Evolutionary conservation across 2,329 filamentous ascomycete species (phyloP).

Genomic region (Penicillium sp.): DNA sequence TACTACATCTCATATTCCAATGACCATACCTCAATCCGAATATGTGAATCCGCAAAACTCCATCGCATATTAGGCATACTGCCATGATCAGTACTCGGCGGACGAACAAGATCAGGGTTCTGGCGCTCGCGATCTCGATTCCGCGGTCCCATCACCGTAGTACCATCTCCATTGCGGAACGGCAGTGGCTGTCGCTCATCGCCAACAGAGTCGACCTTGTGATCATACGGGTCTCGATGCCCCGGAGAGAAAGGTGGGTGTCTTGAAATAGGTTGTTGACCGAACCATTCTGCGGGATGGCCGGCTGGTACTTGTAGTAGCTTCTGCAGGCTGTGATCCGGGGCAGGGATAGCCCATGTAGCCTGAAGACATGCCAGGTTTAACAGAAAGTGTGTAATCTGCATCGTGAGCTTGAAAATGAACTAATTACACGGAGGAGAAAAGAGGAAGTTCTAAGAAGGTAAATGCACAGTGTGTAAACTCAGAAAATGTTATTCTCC

Average conservation of each 20-base stretch:
- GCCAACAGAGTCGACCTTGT: conserved; percentile 60
- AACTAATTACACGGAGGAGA: not conserved
- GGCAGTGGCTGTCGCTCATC: conserved; percentile 65
- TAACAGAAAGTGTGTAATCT: not conserved
- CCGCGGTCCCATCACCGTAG: conserved; percentile 67
- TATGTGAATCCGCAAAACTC: conserved; percentile 66
- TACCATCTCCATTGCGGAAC: conserved; percentile 63
- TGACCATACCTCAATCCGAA: conserved; percentile 59
- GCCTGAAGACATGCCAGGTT: conserved; percentile 2
- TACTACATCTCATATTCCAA: not conserved
- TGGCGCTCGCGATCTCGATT: conserved; percentile 67
- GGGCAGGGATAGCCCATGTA: conserved; percentile 14
- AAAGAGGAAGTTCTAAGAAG: not conserved
- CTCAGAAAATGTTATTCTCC: not conserved
- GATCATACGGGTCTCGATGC: conserved; percentile 62
- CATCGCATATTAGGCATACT: conserved; percentile 70
- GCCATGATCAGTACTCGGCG: conserved; percentile 71
- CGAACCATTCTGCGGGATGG: not conserved
- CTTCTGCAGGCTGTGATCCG: conserved; percentile 32
- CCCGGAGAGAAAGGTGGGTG: conserved; percentile 59
- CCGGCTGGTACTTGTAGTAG: conserved; percentile 31
- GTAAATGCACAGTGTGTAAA: not conserved
- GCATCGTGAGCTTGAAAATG: not conserved
- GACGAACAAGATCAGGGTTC: conserved; percentile 69
- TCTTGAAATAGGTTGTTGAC: not conserved